Conservation (phyloP, 805 yeast species). For the Teunomyces funiuensis region DNA sequence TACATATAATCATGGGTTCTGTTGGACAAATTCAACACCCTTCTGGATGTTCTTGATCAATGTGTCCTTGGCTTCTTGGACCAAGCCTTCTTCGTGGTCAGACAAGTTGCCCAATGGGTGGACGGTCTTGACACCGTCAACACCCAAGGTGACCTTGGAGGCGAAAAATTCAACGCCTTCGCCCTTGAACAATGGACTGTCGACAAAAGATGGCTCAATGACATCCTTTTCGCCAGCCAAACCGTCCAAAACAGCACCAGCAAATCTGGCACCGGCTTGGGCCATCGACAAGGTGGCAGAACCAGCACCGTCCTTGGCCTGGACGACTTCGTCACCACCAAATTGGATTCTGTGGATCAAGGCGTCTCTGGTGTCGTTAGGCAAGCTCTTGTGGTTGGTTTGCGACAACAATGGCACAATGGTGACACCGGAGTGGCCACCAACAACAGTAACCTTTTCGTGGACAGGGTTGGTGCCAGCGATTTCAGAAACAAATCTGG, state of each 20-base stretch:
- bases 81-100: slow-evolving; percentile 79
- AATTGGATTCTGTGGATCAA: slow-evolving; percentile 89
- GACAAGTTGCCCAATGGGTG: slow-evolving; percentile 76
- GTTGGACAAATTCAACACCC: slow-evolving; percentile 85
- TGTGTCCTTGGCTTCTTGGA: slow-evolving; percentile 82
- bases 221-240: slow-evolving; percentile 63
- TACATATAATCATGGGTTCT: slow-evolving; percentile 50
- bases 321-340: slow-evolving; percentile 88
- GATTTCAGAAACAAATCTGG: slow-evolving; percentile 73
- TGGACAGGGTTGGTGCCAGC: slow-evolving; percentile 71
- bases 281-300: slow-evolving; percentile 88
- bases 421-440: slow-evolving; percentile 97
- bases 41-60: slow-evolving; percentile 87
- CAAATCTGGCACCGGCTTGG: slow-evolving; percentile 79
- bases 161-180: slow-evolving; percentile 98
- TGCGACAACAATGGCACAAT: slow-evolving; percentile 91
- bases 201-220: slow-evolving; percentile 70
- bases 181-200: slow-evolving; percentile 74
- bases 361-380: slow-evolving; percentile 62
- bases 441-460: slow-evolving; percentile 84
- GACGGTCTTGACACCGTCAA: slow-evolving; percentile 80
- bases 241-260: slow-evolving; percentile 64
- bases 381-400: slow-evolving; percentile 64
- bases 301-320: slow-evolving; percentile 82
- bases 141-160: slow-evolving; percentile 90